Evolutionary conservation across 108 stramenopile species (phyloP).

Genomic region (Hondaea fermentalgiana): DNA sequence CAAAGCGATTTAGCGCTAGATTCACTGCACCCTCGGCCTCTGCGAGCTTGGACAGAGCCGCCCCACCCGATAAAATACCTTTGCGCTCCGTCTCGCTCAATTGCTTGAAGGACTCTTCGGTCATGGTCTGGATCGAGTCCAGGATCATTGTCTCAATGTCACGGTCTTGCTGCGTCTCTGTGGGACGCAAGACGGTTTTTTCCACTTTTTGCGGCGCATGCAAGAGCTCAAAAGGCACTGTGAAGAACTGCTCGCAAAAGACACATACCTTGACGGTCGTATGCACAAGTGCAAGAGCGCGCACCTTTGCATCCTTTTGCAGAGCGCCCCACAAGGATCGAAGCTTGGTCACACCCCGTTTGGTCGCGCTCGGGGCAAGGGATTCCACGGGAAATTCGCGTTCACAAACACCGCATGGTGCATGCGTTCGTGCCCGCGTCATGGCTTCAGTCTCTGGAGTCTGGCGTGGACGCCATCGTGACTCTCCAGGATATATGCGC

Average conservation of each 20-base stretch:
- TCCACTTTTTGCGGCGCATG: neutral
- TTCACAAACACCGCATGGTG: neutral
- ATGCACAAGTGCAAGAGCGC: neutral
- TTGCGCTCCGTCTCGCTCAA: neutral
- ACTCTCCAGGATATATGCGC: neutral
- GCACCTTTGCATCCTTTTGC: neutral
- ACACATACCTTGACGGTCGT: neutral
- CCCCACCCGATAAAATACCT: neutral
- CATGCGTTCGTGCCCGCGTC: neutral
- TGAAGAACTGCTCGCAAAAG: slow-evolving; percentile 9
- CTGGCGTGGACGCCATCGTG: neutral
- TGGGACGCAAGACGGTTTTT: neutral
- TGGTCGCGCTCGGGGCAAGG: neutral
- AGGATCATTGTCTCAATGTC: neutral
- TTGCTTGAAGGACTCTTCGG: neutral
- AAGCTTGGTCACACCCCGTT: neutral
- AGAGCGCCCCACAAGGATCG: neutral
- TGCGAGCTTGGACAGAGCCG: neutral
- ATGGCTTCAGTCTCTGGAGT: neutral
- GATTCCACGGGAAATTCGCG: neutral
- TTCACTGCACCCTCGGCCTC: neutral
- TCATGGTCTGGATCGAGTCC: neutral
- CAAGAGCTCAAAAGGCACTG: neutral
- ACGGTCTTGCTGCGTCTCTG: neutral
- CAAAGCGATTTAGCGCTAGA: neutral